Percentiles rank a stretch among this genome's conserved stretches.
Conservation (phyloP, 768 basidiomycete genomes). For the Boletus vinaceobasis region DNA sequence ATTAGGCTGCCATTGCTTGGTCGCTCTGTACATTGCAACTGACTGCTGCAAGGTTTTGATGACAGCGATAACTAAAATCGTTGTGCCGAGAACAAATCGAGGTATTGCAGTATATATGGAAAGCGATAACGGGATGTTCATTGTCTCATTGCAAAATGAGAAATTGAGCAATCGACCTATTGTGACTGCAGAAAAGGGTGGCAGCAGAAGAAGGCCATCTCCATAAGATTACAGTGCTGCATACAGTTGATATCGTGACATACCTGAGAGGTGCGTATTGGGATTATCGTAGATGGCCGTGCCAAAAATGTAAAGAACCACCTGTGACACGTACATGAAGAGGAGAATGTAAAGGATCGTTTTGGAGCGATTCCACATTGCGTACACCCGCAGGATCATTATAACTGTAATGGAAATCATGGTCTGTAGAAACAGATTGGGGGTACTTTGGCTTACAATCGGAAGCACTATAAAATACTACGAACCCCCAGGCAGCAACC, state of each 20-base stretch:
- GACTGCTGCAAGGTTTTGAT: not conserved
- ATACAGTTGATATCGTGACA: too few species aligned
- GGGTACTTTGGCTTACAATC: too few species aligned
- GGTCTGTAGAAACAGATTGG: too few species aligned
- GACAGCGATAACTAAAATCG: not conserved
- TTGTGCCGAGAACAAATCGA: not conserved
- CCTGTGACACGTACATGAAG: not conserved
- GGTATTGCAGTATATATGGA: not conserved
- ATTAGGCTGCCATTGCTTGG: slow-evolving; percentile 6
- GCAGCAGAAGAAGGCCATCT: too few species aligned
- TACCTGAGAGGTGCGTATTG: not conserved
- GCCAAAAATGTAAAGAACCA: not conserved
- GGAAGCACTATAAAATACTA: not conserved
- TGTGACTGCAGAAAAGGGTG: too few species aligned
- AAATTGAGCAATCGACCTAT: too few species aligned
- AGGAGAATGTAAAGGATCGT: not conserved
- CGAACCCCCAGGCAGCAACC: not conserved
- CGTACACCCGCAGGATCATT: not conserved
- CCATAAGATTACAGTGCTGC: too few species aligned
- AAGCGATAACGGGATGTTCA: not conserved
- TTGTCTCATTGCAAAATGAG: too few species aligned
- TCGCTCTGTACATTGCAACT: not conserved
- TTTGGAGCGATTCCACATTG: too few species aligned
- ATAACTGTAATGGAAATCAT: not conserved
- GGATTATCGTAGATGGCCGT: not conserved